Percentiles rank a stretch among this genome's conserved stretches.
Evolutionary conservation across 345 rosid species (phyloP).

Genomic region (Ailanthus altissimus): DNA sequence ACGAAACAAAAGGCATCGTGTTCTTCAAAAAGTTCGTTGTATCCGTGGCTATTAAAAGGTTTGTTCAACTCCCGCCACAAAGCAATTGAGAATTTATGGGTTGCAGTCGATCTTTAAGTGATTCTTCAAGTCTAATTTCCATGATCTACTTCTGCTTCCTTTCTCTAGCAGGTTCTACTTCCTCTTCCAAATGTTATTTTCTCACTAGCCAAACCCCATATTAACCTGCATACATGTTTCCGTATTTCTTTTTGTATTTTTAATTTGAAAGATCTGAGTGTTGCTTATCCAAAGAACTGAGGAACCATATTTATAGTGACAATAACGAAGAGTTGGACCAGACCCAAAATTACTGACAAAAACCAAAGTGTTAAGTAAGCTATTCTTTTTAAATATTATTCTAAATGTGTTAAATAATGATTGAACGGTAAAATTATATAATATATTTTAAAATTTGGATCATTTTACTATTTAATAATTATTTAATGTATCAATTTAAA

Average conservation of each 20-base stretch:
- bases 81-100: not conserved
- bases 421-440: too few species aligned
- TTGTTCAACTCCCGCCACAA: not conserved
- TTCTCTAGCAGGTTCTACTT: not conserved
- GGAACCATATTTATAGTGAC: not conserved
- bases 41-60: not conserved
- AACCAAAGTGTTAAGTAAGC: too few species aligned
- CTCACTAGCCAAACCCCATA: not conserved
- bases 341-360: too few species aligned
- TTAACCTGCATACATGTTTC: not conserved
- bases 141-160: not conserved
- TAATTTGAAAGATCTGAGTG: conserved; percentile 11
- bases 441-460: too few species aligned
- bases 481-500: too few species aligned
- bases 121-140: not conserved
- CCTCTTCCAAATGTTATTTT: not conserved
- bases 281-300: conserved; percentile 1
- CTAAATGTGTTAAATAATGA: too few species aligned
- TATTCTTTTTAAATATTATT: too few species aligned
- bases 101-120: not conserved
- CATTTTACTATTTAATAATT: too few species aligned
- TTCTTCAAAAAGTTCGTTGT: not conserved
- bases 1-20: not conserved
- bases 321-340: not conserved
- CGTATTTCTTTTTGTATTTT: not conserved